Base-by-base conservation (phyloP, 305 asterid genomes). In the Petunia hybrid region DNA sequence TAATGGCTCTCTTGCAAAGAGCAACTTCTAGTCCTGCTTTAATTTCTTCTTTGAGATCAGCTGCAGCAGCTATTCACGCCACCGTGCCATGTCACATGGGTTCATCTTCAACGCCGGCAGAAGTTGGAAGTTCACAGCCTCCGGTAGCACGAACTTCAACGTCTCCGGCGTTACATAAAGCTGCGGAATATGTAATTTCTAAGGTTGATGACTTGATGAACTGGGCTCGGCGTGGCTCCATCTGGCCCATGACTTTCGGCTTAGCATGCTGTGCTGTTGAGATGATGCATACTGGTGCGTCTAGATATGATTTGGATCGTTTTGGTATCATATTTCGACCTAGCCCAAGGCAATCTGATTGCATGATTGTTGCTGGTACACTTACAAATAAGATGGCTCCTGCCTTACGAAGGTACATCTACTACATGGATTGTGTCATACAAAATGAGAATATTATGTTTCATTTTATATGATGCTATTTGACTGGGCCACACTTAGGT, bases 361-460 rank as follows among this genome's bases (percentile, higher is more conserved):
- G 42, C n/a, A 39, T 63, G 73, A 31, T 9, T 40, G 42, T 77
- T 9, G 53, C 53, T 6, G 35, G 53, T 40, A 77, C 81, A 0
- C 70, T 57, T 16, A 57, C 70, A 2, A 60, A 57, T 77, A 77
- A 77, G 16, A 77, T 77, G 81, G 81, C 81, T 39, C 73, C 81
- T 16, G 70, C 70, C 12, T 35, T 77, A 10, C 73, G 70, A 59
- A 57, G 38, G 69, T 77, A 1, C 13, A 48, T n/a, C n/a, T n/a
- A 38, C 45, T 48, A n/a, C n/a, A n/a, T n/a, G n/a, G n/a, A n/a
- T n/a, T n/a, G n/a, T n/a, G n/a, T n/a, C n/a, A n/a, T n/a, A n/a
- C n/a, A n/a, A n/a, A n/a, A n/a, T n/a, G n/a, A n/a, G 1, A 35
- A 35, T n/a, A n/a, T n/a, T n/a, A 31, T 38, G 46, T 7, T 40